A percentile compares a stretch with the other conserved stretches of the same genome.
Conservation (phyloP, 1,284 basidiomycete species). For the Chondrostereum purpureum region DNA sequence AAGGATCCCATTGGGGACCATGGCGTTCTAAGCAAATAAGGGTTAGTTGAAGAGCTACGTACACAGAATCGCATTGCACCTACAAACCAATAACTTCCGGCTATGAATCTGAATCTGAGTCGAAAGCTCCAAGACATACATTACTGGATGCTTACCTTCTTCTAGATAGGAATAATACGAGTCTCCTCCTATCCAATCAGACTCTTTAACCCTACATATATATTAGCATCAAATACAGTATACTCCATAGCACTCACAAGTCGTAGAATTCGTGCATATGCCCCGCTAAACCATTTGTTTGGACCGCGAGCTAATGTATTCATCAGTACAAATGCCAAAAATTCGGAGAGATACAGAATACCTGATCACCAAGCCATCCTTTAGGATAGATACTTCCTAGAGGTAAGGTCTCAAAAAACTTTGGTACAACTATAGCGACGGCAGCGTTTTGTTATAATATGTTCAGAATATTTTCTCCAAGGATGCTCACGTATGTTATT, state of each 20-base stretch:
- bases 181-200: constrained; percentile 47
- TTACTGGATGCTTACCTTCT: constrained; percentile 34
- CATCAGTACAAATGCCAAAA: background rate
- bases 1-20: constrained; percentile 46
- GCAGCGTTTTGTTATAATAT: no score
- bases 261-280: constrained; percentile 52
- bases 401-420: constrained; percentile 42
- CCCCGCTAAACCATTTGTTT: constrained; percentile 47
- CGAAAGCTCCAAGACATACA: background rate
- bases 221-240: background rate
- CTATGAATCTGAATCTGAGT: constrained; percentile 21
- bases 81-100: constrained; percentile 58
- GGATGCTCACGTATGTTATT: no score
- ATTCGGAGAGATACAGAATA: constrained; percentile 14
- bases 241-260: constrained; percentile 29
- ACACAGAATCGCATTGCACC: constrained; percentile 17
- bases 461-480: no score
- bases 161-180: constrained; percentile 47
- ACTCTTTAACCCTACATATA: constrained; percentile 36
- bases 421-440: constrained; percentile 51
- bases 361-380: constrained; percentile 51
- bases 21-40: constrained; percentile 34
- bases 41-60: background rate
- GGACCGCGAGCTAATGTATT: constrained; percentile 38
- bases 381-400: constrained; percentile 41